Conservation (phyloP, 768 basidiomycete species). For the Suillus variegatus region DNA sequence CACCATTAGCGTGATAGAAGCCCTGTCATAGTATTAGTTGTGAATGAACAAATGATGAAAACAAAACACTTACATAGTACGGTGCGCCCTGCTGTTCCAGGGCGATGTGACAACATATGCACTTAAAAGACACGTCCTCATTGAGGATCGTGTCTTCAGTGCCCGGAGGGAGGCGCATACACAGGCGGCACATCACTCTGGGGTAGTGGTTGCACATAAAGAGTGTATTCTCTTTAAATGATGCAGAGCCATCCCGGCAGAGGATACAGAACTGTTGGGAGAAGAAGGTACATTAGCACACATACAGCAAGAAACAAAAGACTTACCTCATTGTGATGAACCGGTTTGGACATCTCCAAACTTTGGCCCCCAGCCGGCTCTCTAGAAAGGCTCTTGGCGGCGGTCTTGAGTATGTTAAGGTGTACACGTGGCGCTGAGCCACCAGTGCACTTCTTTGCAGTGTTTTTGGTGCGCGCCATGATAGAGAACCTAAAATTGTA, state of each 20-base stretch:
- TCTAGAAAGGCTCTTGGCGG: too few species aligned
- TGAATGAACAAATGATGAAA: background rate
- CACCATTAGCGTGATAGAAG: background rate
- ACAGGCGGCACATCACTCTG: background rate
- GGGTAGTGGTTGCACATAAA: background rate
- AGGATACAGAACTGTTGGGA: background rate
- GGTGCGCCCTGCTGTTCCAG: background rate
- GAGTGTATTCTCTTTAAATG: background rate
- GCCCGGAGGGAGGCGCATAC: background rate
- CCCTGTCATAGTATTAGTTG: background rate
- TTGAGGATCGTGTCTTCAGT: background rate
- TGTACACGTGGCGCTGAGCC: too few species aligned
- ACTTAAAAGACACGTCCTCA: background rate
- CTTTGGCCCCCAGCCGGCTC: background rate
- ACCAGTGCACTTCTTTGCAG: too few species aligned
- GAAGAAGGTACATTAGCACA: background rate
- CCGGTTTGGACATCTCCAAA: too few species aligned
- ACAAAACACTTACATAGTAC: conserved; percentile 1
- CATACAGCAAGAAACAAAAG: background rate
- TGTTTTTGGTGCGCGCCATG: too few species aligned
- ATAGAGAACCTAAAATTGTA: too few species aligned
- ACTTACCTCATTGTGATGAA: background rate
- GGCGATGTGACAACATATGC: background rate
- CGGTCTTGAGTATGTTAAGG: too few species aligned
- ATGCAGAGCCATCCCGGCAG: background rate